These are phyloP conservation scores for Fusarium globosum DNA, from an alignment of 2,329 filamentous ascomycete genomes.

Conservation along the genomic window DNA sequence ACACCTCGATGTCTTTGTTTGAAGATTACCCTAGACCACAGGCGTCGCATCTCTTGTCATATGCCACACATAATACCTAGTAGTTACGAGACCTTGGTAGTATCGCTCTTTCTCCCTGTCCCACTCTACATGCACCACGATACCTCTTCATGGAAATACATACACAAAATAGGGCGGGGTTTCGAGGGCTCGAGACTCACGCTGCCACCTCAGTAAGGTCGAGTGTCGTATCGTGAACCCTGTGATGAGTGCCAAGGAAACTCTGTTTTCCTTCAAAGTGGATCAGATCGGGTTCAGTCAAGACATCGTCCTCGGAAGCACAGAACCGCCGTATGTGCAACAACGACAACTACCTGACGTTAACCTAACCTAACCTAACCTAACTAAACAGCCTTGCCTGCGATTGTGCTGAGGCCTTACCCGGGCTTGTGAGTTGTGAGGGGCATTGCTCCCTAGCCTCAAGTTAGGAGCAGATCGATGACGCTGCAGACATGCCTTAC, in stretches of 20 bases:
- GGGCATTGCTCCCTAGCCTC: conserved; percentile 12
- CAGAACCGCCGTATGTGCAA: conserved; percentile 6
- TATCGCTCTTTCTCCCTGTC: not conserved
- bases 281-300: conserved; percentile 1
- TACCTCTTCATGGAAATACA: not conserved
- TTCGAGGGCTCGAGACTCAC: not conserved
- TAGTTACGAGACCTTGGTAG: not conserved
- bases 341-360: not conserved
- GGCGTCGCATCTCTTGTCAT: not conserved
- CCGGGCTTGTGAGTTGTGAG: not conserved
- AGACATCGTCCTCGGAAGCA: not conserved
- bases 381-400: conserved; percentile 12
- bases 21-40: conserved; percentile 23
- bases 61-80: not conserved
- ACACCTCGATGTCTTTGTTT: not conserved
- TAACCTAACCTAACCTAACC: not conserved
- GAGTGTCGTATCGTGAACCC: not conserved
- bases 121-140: not conserved
- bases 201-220: conserved; percentile 1
- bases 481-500: conserved; percentile 34
- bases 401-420: not conserved
- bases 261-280: not conserved
- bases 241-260: conserved; percentile 30
- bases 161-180: conserved; percentile 21
- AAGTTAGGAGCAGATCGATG: conserved; percentile 25